A percentile compares a stretch with the other conserved stretches of the same genome.
These are phyloP conservation scores for Candida chauliodis DNA, from an alignment of 805 yeast genomes.

Conservation along the genomic window DNA sequence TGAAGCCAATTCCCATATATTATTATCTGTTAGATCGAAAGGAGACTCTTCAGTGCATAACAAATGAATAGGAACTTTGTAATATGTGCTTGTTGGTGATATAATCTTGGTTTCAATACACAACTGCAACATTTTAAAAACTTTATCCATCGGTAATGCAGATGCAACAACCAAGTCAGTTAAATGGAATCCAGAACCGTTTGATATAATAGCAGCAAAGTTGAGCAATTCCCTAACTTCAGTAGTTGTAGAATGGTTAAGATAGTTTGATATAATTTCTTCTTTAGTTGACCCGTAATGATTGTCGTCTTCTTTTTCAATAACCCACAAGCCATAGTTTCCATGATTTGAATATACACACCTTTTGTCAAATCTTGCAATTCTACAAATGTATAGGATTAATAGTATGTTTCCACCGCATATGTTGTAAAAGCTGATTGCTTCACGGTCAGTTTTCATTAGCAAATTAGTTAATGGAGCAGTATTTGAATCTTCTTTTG, in stretches of 20 bases:
- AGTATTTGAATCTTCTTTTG: background rate
- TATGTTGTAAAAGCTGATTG: slow-evolving; percentile 4
- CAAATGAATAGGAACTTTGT: slow-evolving; percentile 46
- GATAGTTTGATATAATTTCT: slow-evolving; percentile 18
- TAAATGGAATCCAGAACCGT: slow-evolving; percentile 30
- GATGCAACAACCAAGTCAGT: slow-evolving; percentile 39
- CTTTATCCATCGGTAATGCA: slow-evolving; percentile 27
- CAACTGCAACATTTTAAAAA: slow-evolving; percentile 27
- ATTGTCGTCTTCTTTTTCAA: background rate
- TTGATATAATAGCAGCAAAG: slow-evolving; percentile 41
- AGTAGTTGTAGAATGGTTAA: slow-evolving; percentile 14
- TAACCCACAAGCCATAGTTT: slow-evolving; percentile 4
- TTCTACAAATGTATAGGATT: slow-evolving; percentile 2
- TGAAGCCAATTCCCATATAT: slow-evolving; percentile 32
- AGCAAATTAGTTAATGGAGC: background rate
- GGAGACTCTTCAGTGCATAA: slow-evolving; percentile 24
- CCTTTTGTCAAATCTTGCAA: slow-evolving; percentile 5
- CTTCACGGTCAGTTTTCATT: slow-evolving; percentile 2
- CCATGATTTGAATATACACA: slow-evolving; percentile 7
- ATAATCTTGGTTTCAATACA: slow-evolving; percentile 32
- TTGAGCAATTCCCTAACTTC: slow-evolving; percentile 25
- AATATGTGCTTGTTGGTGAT: slow-evolving; percentile 37
- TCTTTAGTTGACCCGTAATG: slow-evolving; percentile 3
- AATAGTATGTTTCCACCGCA: slow-evolving; percentile 5
- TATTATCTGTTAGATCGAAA: slow-evolving; percentile 24